phyloP scores from a whole-genome alignment of 352 stramenopile species.

The Globisporangium spiculum region DNA sequence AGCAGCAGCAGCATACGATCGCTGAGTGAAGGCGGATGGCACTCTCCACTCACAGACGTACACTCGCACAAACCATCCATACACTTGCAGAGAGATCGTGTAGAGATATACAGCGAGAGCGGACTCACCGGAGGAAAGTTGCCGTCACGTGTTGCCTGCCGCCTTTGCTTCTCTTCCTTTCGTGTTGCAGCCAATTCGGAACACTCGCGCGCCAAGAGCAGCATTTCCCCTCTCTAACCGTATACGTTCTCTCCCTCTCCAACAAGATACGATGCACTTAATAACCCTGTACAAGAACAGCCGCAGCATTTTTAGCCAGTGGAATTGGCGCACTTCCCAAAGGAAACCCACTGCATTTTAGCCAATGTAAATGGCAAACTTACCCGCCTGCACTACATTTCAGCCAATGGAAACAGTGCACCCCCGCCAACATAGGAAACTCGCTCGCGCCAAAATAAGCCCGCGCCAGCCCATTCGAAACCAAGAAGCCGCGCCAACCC shows the following conservation, averaged over 20 bases:
- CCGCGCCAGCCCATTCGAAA: not conserved
- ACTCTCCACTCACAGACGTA: not conserved
- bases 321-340: not conserved
- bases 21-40: not conserved
- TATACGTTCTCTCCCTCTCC: not conserved
- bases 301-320: not conserved
- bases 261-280: not conserved
- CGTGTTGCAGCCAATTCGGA: not conserved
- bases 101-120: not conserved
- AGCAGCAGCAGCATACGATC: not conserved
- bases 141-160: not conserved
- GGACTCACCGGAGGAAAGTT: not conserved
- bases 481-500: not conserved
- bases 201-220: not conserved
- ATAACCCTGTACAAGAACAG: not conserved
- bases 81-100: not conserved
- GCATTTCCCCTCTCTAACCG: not conserved
- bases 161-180: not conserved
- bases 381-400: not conserved
- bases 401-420: not conserved
- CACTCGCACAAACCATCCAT: not conserved
- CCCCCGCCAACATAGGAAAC: not conserved
- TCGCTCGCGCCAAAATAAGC: not conserved
- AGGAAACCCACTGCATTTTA: not conserved
- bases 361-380: not conserved